Evolutionary conservation across 2,329 filamentous ascomycete species (phyloP).

Genomic region (Fusarium newnesense): DNA sequence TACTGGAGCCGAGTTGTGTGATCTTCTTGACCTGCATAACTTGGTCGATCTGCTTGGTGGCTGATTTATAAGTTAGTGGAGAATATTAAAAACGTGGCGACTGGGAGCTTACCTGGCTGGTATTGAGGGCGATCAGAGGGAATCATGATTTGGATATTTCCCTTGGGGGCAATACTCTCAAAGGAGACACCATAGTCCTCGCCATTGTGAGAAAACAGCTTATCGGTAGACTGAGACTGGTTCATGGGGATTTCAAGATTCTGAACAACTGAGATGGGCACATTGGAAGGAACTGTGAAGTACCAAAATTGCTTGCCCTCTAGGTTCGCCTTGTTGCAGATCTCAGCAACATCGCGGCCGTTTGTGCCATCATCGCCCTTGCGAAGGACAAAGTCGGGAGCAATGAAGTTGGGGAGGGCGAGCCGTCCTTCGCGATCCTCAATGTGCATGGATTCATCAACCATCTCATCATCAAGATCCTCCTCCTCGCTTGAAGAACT

Average conservation of each 20-base stretch:
- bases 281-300: conserved; percentile 76
- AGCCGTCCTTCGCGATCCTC: conserved; percentile 48
- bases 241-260: conserved; percentile 70
- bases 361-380: conserved; percentile 54
- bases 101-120: conserved; percentile 58
- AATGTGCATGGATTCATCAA: conserved; percentile 55
- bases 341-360: conserved; percentile 59
- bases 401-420: conserved; percentile 58
- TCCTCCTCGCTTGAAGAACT: conserved; percentile 42
- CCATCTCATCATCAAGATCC: conserved; percentile 47
- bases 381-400: conserved; percentile 64
- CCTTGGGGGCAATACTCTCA: conserved; percentile 61
- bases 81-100: background rate
- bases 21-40: conserved; percentile 74
- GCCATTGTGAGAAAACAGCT: conserved; percentile 71
- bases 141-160: conserved; percentile 68
- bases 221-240: conserved; percentile 60
- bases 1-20: conserved; percentile 62
- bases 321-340: conserved; percentile 68
- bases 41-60: conserved; percentile 60
- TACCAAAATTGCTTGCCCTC: conserved; percentile 83
- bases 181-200: conserved; percentile 70
- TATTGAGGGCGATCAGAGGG: conserved; percentile 68
- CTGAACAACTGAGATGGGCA: conserved; percentile 75
- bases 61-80: conserved; percentile 34